Percentiles rank a stretch among this genome's conserved stretches.
phyloP scores from a whole-genome alignment of 2,329 filamentous ascomycete genomes.

The Chaetothyriales sp. region DNA sequence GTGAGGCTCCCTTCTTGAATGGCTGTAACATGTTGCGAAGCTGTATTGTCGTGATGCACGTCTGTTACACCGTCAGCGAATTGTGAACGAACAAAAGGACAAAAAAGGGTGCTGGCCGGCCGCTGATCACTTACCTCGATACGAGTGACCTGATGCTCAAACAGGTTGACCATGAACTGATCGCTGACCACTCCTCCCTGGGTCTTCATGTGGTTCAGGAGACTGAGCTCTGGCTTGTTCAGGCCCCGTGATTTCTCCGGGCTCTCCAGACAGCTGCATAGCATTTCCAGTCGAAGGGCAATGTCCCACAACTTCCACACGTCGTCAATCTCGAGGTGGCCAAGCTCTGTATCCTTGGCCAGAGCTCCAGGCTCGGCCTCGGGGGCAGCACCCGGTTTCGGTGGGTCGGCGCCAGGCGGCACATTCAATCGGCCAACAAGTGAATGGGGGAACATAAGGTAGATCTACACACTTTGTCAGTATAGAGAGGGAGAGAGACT shows the following conservation, averaged over 20 bases:
- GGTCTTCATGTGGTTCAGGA: conserved; percentile 59
- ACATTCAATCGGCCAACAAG: conserved; percentile 53
- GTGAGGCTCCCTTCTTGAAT: conserved; percentile 42
- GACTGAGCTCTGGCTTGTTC: conserved; percentile 65
- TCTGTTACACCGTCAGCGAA: conserved; percentile 34
- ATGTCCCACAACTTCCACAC: conserved; percentile 86
- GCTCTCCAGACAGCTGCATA: conserved; percentile 77
- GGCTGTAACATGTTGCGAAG: conserved; percentile 67
- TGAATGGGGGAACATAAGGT: conserved; percentile 84
- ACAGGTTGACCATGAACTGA: conserved; percentile 69
- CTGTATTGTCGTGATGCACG: conserved; percentile 63
- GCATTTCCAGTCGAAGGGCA: conserved; percentile 76
- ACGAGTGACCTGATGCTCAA: conserved; percentile 87
- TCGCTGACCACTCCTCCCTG: conserved; percentile 77
- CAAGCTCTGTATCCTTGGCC: conserved; percentile 47
- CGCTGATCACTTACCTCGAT: conserved; percentile 73
- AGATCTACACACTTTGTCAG: conserved; percentile 37
- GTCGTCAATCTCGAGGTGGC: conserved; percentile 61
- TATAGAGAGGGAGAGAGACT: too few relatives aligned
- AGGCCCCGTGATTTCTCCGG: conserved; percentile 40
- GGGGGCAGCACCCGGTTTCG: conserved; percentile 26
- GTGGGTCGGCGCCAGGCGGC: conserved; percentile 15
- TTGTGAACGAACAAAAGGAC: neutral
- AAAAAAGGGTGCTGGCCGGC: too few relatives aligned
- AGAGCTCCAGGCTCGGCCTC: conserved; percentile 39